Conservation (phyloP, 192 early-diverging fungal species). For the Phycomyces blakesleeanus region DNA sequence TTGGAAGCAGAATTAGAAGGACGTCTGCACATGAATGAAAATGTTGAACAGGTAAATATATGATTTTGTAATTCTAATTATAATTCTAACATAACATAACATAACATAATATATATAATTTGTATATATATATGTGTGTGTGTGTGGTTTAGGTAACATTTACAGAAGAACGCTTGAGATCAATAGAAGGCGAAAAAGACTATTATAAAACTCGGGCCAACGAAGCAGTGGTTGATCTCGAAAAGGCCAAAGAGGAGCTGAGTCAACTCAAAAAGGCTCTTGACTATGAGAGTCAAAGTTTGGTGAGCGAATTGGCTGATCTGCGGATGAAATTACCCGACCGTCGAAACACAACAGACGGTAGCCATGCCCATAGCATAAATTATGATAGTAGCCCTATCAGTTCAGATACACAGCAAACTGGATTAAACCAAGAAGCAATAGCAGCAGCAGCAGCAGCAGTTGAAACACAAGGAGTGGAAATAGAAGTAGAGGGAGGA, state of each 20-base stretch:
- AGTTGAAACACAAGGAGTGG: no score
- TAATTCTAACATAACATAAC: no score
- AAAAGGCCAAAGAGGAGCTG: constrained; percentile 24
- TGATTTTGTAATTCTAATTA: neutral
- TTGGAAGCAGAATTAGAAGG: constrained; percentile 22
- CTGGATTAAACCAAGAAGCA: constrained; percentile 2
- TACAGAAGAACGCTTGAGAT: constrained; percentile 20
- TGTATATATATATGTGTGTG: no score
- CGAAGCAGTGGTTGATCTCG: constrained; percentile 31
- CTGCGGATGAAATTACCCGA: constrained; percentile 13
- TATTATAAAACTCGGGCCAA: constrained; percentile 30
- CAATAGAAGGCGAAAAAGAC: constrained; percentile 31
- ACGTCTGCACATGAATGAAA: neutral
- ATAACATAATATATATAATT: no score
- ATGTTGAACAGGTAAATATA: constrained; percentile 5
- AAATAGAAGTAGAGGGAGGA: no score
- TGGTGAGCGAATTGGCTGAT: constrained; percentile 32
- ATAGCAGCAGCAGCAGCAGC: no score
- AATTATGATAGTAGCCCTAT: no score
- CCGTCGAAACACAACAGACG: neutral
- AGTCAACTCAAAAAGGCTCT: constrained; percentile 19
- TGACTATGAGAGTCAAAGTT: constrained; percentile 23
- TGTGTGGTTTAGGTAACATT: neutral
- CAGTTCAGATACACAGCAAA: no score
- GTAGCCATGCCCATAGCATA: no score